These are phyloP conservation scores for Coemansia sp. DNA, from an alignment of 192 early-diverging fungal species.

Conservation along the genomic window DNA sequence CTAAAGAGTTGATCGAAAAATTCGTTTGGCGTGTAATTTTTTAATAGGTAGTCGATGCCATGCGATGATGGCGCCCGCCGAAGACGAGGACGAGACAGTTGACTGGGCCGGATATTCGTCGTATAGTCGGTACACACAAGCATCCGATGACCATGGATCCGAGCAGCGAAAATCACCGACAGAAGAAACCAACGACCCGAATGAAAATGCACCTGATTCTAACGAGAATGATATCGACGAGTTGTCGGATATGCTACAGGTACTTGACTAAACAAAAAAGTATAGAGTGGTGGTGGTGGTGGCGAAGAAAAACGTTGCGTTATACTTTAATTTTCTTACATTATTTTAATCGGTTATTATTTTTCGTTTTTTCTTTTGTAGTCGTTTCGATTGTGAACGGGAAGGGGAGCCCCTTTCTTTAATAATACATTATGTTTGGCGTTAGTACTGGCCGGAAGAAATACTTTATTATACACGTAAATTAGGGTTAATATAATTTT, in stretches of 20 bases:
- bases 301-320: too few species aligned
- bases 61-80: constrained; percentile 36
- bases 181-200: too few species aligned
- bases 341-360: neutral
- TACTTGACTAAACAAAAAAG: neutral
- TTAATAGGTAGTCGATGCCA: neutral
- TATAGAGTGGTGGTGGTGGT: too few species aligned
- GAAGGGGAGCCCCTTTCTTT: neutral
- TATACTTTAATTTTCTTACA: neutral
- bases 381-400: constrained; percentile 1
- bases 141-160: neutral
- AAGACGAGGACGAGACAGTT: constrained; percentile 30
- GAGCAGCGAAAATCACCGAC: too few species aligned
- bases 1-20: too few species aligned
- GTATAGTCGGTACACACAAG: neutral
- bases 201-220: too few species aligned
- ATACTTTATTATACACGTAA: too few species aligned
- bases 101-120: constrained; percentile 35
- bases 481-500: too few species aligned
- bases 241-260: constrained; percentile 17
- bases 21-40: too few species aligned
- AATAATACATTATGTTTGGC: too few species aligned
- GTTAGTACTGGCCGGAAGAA: too few species aligned
- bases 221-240: constrained; percentile 16
- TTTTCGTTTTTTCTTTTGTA: constrained; percentile 2